These are phyloP conservation scores for Pneumocystis canis DNA, from an alignment of 1,139 yeast species.

Conservation along the genomic window DNA sequence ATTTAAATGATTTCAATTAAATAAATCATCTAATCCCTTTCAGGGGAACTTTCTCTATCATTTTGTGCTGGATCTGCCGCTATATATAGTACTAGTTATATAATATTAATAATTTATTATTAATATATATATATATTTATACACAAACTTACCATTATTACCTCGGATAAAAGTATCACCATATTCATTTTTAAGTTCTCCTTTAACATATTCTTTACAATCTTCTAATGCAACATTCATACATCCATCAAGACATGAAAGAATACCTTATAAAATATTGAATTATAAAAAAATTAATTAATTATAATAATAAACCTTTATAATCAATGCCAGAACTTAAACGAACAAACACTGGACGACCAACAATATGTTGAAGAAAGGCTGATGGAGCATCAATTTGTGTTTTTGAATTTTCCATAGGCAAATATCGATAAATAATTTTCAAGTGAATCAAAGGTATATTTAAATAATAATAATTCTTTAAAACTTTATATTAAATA, in stretches of 20 bases:
- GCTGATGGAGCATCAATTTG: conserved; percentile 35
- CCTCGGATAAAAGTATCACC: conserved; percentile 93
- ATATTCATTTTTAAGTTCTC: conserved; percentile 42
- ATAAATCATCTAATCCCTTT: too few species aligned
- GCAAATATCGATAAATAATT: too few species aligned
- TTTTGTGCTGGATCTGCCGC: not conserved
- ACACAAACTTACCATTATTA: conserved; percentile 45
- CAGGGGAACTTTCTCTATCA: too few species aligned
- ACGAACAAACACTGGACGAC: conserved; percentile 67
- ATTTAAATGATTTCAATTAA: too few species aligned
- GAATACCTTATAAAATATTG: conserved; percentile 34
- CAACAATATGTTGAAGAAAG: conserved; percentile 65
- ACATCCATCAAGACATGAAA: conserved; percentile 89
- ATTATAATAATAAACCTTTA: conserved; percentile 30
- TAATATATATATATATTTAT: too few species aligned
- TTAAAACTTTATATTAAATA: not conserved
- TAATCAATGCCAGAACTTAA: conserved; percentile 79
- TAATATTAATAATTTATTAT: too few species aligned
- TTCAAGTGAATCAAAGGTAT: too few species aligned
- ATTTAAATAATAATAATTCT: too few species aligned
- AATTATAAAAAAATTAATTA: not conserved
- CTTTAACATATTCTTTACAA: conserved; percentile 52
- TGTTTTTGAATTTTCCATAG: not conserved
- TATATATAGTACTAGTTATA: not conserved
- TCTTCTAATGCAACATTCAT: conserved; percentile 85